Conservation (phyloP, 2,329 filamentous ascomycete species). For the Pseudogymnoascus sp. region DNA sequence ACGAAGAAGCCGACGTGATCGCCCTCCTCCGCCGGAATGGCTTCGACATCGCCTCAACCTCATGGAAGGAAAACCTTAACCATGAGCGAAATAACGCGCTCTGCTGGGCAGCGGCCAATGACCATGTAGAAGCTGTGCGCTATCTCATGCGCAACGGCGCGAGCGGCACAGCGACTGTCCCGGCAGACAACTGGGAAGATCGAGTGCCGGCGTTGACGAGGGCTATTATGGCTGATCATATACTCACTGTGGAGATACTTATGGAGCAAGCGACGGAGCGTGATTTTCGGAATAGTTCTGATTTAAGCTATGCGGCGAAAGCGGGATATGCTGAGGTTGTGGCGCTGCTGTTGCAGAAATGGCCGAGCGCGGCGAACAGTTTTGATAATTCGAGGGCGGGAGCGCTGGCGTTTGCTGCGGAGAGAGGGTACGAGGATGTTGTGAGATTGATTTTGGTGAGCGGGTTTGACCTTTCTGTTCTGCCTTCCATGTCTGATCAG, state of each 20-base stretch:
- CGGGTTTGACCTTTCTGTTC: not conserved
- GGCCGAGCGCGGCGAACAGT: not conserved
- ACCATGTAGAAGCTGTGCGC: not conserved
- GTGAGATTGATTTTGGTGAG: not conserved
- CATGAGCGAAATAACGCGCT: not conserved
- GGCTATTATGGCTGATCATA: not conserved
- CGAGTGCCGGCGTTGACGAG: not conserved
- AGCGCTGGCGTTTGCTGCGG: not conserved
- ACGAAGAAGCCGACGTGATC: not conserved
- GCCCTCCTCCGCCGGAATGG: not conserved
- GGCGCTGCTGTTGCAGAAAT: not conserved
- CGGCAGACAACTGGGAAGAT: not conserved
- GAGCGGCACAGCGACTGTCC: not conserved
- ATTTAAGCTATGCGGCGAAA: not conserved
- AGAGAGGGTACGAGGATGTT: not conserved
- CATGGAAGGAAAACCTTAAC: not conserved
- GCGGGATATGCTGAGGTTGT: constrained; percentile 2
- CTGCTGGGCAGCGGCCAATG: not conserved
- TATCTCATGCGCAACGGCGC: not conserved
- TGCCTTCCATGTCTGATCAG: not conserved
- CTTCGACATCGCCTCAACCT: not conserved
- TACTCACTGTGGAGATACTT: not conserved
- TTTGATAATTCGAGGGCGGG: not conserved
- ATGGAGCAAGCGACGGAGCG: not conserved
- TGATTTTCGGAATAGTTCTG: not conserved